phyloP scores from a whole-genome alignment of 2,329 filamentous ascomycete species.

The Aspergillus nomiae region DNA sequence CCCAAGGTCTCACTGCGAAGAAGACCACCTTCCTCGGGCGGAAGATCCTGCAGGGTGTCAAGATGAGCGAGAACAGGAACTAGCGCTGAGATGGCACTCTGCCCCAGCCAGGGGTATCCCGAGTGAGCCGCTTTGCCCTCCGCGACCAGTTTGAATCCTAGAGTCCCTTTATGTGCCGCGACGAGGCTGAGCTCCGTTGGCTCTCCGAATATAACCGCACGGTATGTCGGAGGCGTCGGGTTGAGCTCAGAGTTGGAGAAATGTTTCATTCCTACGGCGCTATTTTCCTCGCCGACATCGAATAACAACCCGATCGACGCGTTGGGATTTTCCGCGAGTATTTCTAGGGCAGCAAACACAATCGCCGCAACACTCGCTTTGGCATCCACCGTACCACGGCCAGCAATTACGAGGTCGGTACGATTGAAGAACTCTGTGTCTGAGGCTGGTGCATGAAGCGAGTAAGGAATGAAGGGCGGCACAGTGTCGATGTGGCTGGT shows the following conservation, averaged over 20 bases:
- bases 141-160: constrained; percentile 67
- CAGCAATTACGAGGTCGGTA: not conserved
- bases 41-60: constrained; percentile 57
- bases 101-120: constrained; percentile 88
- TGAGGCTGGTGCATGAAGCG: not conserved
- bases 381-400: not conserved
- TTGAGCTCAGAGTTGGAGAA: constrained; percentile 53
- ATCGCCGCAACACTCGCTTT: not conserved
- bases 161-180: constrained; percentile 85
- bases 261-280: constrained; percentile 76
- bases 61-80: constrained; percentile 70
- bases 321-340: constrained; percentile 29
- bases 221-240: constrained; percentile 50
- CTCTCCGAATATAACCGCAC: constrained; percentile 85
- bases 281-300: constrained; percentile 79
- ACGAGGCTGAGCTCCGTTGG: constrained; percentile 87
- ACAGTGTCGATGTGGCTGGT: not conserved
- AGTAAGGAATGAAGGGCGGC: not conserved
- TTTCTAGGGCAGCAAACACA: not conserved
- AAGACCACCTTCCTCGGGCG: constrained; percentile 56
- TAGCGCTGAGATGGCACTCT: constrained; percentile 80
- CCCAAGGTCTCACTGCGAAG: constrained; percentile 78
- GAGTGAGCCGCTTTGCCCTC: constrained; percentile 81
- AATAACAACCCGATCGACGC: constrained; percentile 56
- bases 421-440: not conserved